Percentiles rank a stretch among this genome's conserved stretches.
Conservation (phyloP, 1,284 basidiomycete species). For the Baeospora myosura region DNA sequence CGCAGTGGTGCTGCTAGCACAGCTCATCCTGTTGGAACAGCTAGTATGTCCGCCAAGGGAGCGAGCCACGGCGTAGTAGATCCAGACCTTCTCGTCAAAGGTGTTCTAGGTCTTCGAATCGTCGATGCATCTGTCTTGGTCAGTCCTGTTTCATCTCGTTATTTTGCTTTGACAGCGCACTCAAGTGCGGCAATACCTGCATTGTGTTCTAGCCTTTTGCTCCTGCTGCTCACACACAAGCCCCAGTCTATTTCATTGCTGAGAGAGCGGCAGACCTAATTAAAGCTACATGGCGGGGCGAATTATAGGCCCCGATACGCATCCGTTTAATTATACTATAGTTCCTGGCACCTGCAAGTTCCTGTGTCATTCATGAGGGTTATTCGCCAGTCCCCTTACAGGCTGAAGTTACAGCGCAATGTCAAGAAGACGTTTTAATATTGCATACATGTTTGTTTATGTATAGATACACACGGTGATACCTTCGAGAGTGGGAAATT, state of each 20-base stretch:
- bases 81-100: slow-evolving; percentile 34
- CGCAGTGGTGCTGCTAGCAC: slow-evolving; percentile 12
- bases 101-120: slow-evolving; percentile 25
- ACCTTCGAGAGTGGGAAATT: too few relatives aligned
- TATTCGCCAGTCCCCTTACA: too few relatives aligned
- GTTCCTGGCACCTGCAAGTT: too few relatives aligned
- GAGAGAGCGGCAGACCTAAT: slow-evolving; percentile 19
- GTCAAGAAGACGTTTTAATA: too few relatives aligned
- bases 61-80: slow-evolving; percentile 37
- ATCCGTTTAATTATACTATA: too few relatives aligned
- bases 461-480: too few relatives aligned
- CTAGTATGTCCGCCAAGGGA: slow-evolving; percentile 22
- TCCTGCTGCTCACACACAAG: slow-evolving; percentile 18
- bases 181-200: background rate
- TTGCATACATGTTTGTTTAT: too few relatives aligned
- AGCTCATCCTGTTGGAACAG: slow-evolving; percentile 23
- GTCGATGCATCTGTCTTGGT: slow-evolving; percentile 31
- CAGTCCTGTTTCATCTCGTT: slow-evolving; percentile 6
- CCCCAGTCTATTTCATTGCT: slow-evolving; percentile 16
- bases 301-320: too few relatives aligned
- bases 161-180: too few relatives aligned
- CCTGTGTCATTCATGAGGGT: too few relatives aligned
- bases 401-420: too few relatives aligned
- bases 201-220: slow-evolving; percentile 14
- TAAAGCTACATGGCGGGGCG: too few relatives aligned